Percentiles rank a stretch among this genome's conserved stretches.
These are phyloP conservation scores for Carnegiea gigantea DNA, from an alignment of 179 eudicot genomes.

Conservation along the genomic window DNA sequence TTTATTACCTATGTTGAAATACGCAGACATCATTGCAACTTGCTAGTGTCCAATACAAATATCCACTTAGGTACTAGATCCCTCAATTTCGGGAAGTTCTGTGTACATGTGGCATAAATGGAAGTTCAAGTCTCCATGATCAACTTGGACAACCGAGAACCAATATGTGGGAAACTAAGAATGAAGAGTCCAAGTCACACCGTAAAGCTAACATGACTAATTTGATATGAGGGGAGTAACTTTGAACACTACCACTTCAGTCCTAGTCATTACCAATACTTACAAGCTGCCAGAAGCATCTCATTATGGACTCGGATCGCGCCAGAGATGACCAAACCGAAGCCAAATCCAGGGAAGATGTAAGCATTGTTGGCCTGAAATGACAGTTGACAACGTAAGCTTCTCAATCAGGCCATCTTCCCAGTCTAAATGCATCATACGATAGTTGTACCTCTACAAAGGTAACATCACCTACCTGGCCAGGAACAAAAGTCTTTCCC, in stretches of 20 bases:
- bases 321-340: slow-evolving; percentile 87
- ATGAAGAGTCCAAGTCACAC: neutral
- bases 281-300: slow-evolving; percentile 93
- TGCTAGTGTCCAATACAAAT: no score
- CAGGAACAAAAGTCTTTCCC: slow-evolving; percentile 64
- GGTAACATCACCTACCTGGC: slow-evolving; percentile 53
- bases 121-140: no score
- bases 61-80: no score
- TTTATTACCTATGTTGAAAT: no score
- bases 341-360: slow-evolving; percentile 91
- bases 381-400: slow-evolving; percentile 4
- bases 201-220: neutral
- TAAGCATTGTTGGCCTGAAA: slow-evolving; percentile 88
- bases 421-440: neutral
- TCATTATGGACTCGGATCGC: slow-evolving; percentile 90
- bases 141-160: no score
- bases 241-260: neutral
- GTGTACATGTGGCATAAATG: no score
- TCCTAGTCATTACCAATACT: slow-evolving; percentile 27
- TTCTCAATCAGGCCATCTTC: neutral
- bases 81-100: no score
- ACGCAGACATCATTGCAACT: no score
- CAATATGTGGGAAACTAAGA: no score
- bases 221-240: neutral
- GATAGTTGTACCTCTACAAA: neutral